Base-by-base conservation (phyloP, 116 monocot genomes). In the Posidonia oceanica region DNA sequence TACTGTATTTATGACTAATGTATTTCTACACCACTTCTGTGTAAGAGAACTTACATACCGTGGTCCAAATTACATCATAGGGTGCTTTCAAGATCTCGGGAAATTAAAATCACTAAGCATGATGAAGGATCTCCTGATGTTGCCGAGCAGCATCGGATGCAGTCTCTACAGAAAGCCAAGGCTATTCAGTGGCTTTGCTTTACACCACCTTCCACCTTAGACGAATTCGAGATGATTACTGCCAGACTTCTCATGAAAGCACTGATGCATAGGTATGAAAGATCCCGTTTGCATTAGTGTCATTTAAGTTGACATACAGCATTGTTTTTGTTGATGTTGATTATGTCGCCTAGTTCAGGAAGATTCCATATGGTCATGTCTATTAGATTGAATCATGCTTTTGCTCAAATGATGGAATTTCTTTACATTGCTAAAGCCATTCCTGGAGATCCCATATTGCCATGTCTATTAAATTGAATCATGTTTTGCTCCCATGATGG, bases 171-270 rank as follows among this genome's bases (percentile, higher is more conserved):
- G 44, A 98, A 98, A 73, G 93, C 98, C 21, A 93, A 78, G 77
- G 98, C 74, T 76, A 79, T 93, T 68, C 98, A 93, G 64, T 98
- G 98, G 98, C 98, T 98, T 76, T 98, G 98, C 75, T 98, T 98
- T 72, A 90, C 93, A 36, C 98, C 98, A 71, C 93, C 93, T 54
- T 84, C 85, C 53, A 88, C 98, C 15, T 80, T 93, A 36, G 70
- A 51, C 17, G 76, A 88, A 80, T 82, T 78, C 78, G 76, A 93
- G 29, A 61, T 75, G 38, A 78, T 93, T 67, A 98, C 74, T 62
- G 87, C 82, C 29, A 93, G 86, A 71, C 98, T 98, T 81, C 86
- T 98, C 29, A 75, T 88, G 44, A 85, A 82, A 72, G 87, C 98
- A 81, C 71, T 98, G 71, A 75, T 84, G 61, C 92, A 92, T 73